phyloP scores from a whole-genome alignment of 176 grass and related monocot genomes.

The Juncus effusus region DNA sequence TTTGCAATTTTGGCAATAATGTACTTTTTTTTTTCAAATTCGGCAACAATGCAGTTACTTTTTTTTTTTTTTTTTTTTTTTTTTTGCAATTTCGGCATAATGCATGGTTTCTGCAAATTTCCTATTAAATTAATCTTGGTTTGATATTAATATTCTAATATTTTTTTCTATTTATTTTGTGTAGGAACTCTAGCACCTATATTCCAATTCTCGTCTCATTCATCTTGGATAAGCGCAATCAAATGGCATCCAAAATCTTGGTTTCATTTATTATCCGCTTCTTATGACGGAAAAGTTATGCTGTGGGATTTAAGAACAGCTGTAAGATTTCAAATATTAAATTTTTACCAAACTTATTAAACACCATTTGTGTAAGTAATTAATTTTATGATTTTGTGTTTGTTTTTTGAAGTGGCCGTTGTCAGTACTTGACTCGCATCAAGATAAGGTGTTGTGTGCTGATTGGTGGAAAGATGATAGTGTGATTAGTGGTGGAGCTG shows the following conservation, averaged over 20 bases:
- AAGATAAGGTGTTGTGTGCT: conserved; percentile 82
- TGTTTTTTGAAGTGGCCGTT: conserved; percentile 71
- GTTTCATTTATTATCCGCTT: conserved; percentile 90
- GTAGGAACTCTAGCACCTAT: conserved; percentile 77
- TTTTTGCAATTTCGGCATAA: too few relatives aligned
- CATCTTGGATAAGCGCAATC: conserved; percentile 74
- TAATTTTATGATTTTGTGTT: background rate
- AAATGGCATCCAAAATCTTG: conserved; percentile 91
- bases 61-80: too few relatives aligned
- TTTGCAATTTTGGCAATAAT: background rate
- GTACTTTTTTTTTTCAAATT: background rate
- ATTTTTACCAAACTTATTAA: background rate
- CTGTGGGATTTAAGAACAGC: conserved; percentile 98
- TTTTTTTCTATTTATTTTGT: conserved; percentile 25
- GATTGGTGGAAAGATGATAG: conserved; percentile 92
- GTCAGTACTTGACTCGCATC: conserved; percentile 64
- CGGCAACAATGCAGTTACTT: background rate
- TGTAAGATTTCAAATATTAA: conserved; percentile 43
- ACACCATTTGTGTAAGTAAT: background rate
- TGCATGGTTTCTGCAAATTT: too few relatives aligned
- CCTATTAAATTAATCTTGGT: background rate
- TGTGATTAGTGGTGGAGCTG: conserved; percentile 86
- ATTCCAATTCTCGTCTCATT: conserved; percentile 92
- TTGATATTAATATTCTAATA: conserved; percentile 3
- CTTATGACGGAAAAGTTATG: conserved; percentile 96